phyloP scores from a whole-genome alignment of 768 basidiomycete species.

The Psilocybe subaeruginosa region DNA sequence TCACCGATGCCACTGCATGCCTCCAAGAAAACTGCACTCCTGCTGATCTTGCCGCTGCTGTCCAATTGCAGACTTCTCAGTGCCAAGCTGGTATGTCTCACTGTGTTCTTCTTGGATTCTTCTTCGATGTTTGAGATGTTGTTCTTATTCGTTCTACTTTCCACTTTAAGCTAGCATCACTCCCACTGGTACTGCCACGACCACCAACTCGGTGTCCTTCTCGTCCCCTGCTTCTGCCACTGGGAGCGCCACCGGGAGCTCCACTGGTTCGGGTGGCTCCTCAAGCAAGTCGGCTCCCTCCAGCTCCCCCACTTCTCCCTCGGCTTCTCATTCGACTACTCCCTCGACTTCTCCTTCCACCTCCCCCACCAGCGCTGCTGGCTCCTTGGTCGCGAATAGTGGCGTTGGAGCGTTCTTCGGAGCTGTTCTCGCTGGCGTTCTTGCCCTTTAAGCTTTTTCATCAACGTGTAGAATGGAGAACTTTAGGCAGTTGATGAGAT shows the following conservation, averaged over 20 bases:
- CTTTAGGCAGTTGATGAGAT: neutral
- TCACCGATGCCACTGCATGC: conserved; percentile 23
- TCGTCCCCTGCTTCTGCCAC: conserved; percentile 9
- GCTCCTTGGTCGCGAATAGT: conserved; percentile 11
- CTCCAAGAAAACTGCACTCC: conserved; percentile 20
- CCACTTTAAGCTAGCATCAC: conserved; percentile 15
- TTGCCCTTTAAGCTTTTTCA: conserved; percentile 13
- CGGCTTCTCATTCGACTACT: too few species aligned
- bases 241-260: neutral
- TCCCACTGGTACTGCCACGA: conserved; percentile 14
- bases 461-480: neutral
- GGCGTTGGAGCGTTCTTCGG: conserved; percentile 15
- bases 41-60: conserved; percentile 20
- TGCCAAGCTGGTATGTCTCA: conserved; percentile 20
- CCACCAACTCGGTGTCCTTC: conserved; percentile 17
- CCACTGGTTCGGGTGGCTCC: conserved; percentile 5
- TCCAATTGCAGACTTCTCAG: conserved; percentile 19
- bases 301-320: conserved; percentile 1
- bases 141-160: neutral
- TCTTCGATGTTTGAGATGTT: neutral
- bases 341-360: conserved; percentile 3
- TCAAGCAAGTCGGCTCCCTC: neutral
- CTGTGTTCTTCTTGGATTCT: too few species aligned
- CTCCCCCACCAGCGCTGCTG: conserved; percentile 11
- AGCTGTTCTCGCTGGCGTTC: conserved; percentile 17